Evolutionary conservation across 2,329 filamentous ascomycete genomes (phyloP), one percentile per base, ranked within the genome.

Genomic region (Cercospora janseana): DNA sequence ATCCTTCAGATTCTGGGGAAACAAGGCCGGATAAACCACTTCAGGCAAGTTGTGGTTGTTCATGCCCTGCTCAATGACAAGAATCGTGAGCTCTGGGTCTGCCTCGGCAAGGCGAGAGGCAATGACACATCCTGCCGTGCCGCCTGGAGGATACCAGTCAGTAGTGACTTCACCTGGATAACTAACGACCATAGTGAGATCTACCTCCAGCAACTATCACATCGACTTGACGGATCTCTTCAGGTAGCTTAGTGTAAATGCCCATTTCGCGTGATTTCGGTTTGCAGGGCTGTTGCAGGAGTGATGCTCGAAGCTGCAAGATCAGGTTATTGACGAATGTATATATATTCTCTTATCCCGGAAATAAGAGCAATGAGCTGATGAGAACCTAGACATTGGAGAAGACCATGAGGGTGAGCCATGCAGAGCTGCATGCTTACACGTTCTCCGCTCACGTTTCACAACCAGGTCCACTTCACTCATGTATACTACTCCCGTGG

Each of bases 11-110:
- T 79, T 74, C 18, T 65, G 60, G 34, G 75, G 62, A 52, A 72
- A 82, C 7, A 79, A 62, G 0, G 71, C 78, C 1, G 80, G 79
- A 35, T 76, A 72, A 13, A 74, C 66, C 9, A 81, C 68, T 13
- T 68, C 71, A 1, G 75, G 73, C 37, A 75, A 67, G 56, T 78
- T 69, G 54, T 74, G 73, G 58, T 78, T 81, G 61, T 80, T 76
- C 24, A 68, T 69, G 1, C 79, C 79, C 16, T 71, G 67, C 60
- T 82, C 79, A 41, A 81, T 72, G 6, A 82, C 66, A 9, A 81
- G 66, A 37, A 81, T 74, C 7, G 71, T 72, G 3, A 80, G 64
- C n/a, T 67, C 65, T 0, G 76, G 76, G 46, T 78, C 72, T 0
- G 77, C 75, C 44, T 75, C 73, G 4, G 77, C 74, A 1, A 81